Evolutionary conservation across 2,329 filamentous ascomycete genomes (phyloP).

Genomic region (Byssochlamys sp.): DNA sequence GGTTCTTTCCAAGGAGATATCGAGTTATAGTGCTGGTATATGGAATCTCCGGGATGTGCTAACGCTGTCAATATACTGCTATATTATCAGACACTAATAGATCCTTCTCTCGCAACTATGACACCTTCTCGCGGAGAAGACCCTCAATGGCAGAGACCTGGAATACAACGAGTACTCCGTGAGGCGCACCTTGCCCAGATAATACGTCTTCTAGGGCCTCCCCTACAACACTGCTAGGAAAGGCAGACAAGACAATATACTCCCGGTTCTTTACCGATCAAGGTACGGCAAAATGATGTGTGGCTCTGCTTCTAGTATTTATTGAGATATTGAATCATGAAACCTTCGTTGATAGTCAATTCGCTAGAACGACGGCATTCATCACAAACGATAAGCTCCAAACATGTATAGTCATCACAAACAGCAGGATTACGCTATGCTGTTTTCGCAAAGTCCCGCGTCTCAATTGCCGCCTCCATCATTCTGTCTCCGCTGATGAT

Average conservation of each 20-base stretch:
- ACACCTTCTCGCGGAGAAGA: slow-evolving; percentile 21
- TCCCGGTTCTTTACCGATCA: slow-evolving; percentile 7
- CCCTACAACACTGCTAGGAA: slow-evolving; percentile 10
- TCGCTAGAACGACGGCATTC: background rate
- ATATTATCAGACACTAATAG: background rate
- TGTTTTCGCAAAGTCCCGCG: slow-evolving; percentile 46
- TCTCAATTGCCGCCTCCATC: slow-evolving; percentile 77
- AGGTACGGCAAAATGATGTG: slow-evolving; percentile 5
- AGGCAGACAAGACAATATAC: slow-evolving; percentile 2
- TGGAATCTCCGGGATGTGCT: slow-evolving; percentile 25
- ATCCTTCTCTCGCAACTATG: slow-evolving; percentile 14
- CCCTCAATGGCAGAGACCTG: slow-evolving; percentile 17
- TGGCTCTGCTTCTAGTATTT: no score
- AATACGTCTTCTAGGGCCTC: slow-evolving; percentile 14
- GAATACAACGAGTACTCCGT: slow-evolving; percentile 13
- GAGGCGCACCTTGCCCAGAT: slow-evolving; percentile 17
- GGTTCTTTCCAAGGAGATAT: slow-evolving; percentile 20
- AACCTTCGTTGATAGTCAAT: background rate
- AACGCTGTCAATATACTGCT: slow-evolving; percentile 1
- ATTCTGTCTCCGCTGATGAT: slow-evolving; percentile 82
- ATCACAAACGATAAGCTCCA: background rate
- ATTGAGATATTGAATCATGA: background rate
- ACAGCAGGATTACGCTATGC: background rate
- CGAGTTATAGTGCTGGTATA: slow-evolving; percentile 25
- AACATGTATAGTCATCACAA: background rate